Conservation (phyloP, 202 grass and related monocot genomes). For the Setaria viridis region DNA sequence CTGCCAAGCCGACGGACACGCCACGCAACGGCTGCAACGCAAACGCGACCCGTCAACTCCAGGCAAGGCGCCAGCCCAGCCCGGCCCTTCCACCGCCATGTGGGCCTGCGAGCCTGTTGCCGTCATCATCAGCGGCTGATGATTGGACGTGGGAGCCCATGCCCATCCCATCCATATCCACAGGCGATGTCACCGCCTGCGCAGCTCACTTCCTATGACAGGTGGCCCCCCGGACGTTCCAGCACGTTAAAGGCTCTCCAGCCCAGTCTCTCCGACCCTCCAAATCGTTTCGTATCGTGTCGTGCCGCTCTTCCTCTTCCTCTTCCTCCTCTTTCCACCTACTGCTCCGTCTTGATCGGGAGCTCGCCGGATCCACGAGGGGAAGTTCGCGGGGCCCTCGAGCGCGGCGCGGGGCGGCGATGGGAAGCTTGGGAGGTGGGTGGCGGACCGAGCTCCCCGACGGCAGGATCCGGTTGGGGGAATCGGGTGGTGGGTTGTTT, state of each 20-base stretch:
- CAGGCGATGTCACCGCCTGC: neutral
- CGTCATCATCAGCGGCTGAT: neutral
- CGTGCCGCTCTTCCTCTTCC: neutral
- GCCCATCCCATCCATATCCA: neutral
- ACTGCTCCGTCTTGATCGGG: neutral
- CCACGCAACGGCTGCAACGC: neutral
- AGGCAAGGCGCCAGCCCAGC: no score
- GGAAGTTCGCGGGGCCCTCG: neutral
- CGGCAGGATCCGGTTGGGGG: neutral
- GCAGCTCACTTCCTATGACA: neutral
- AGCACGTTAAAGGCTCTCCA: neutral
- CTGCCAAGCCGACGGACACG: neutral
- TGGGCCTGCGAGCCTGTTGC: neutral
- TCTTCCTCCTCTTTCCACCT: neutral
- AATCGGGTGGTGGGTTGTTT: neutral
- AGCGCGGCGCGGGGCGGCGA: conserved; percentile 5
- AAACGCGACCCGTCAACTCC: no score
- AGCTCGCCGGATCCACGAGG: conserved; percentile 8
- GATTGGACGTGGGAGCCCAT: neutral
- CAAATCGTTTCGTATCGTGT: neutral
- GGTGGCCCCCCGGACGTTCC: neutral
- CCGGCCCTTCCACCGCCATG: neutral
- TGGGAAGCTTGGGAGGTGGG: conserved; percentile 50
- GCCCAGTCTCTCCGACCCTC: no score
- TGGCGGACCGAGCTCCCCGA: neutral